Evolutionary conservation across 2,329 filamentous ascomycete genomes (phyloP).

Genomic region (Neofusicoccum parvum): DNA sequence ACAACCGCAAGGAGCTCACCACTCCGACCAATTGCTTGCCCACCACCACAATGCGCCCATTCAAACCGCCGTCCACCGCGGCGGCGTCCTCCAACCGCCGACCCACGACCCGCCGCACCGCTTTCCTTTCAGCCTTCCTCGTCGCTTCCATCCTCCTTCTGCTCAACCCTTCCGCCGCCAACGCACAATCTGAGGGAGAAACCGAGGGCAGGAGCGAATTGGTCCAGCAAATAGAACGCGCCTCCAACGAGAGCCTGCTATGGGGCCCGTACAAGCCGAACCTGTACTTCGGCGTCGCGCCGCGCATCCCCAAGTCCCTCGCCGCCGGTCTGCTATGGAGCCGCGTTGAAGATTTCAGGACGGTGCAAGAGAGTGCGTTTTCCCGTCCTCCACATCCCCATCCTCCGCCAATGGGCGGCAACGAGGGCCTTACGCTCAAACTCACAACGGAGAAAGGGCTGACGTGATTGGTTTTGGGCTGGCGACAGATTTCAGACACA

Average conservation of each 20-base stretch:
- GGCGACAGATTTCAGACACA: slow-evolving; percentile 76
- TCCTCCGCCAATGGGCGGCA: neutral
- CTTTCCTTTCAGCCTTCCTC: slow-evolving; percentile 52
- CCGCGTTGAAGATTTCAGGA: slow-evolving; percentile 75
- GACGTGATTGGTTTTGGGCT: too few relatives aligned
- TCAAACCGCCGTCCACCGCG: slow-evolving; percentile 18
- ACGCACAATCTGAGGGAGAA: slow-evolving; percentile 23
- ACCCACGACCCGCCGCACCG: neutral
- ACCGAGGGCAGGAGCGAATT: neutral
- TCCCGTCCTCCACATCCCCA: slow-evolving; percentile 25
- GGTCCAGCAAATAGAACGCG: slow-evolving; percentile 40
- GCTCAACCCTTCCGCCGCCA: slow-evolving; percentile 30
- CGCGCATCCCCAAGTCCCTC: slow-evolving; percentile 78
- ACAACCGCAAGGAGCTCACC: slow-evolving; percentile 20
- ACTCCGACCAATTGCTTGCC: slow-evolving; percentile 24
- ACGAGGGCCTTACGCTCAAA: too few relatives aligned
- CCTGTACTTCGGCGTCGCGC: slow-evolving; percentile 88
- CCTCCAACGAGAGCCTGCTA: slow-evolving; percentile 79
- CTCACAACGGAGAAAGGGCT: too few relatives aligned
- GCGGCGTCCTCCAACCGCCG: neutral
- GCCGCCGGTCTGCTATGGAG: slow-evolving; percentile 87
- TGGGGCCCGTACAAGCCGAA: slow-evolving; percentile 97
- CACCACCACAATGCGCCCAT: slow-evolving; percentile 28
- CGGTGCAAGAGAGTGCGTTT: slow-evolving; percentile 72
- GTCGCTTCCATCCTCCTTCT: slow-evolving; percentile 27